These are phyloP conservation scores for Nigrograna mackinnonii DNA, from an alignment of 2,329 filamentous ascomycete species.

Conservation along the genomic window DNA sequence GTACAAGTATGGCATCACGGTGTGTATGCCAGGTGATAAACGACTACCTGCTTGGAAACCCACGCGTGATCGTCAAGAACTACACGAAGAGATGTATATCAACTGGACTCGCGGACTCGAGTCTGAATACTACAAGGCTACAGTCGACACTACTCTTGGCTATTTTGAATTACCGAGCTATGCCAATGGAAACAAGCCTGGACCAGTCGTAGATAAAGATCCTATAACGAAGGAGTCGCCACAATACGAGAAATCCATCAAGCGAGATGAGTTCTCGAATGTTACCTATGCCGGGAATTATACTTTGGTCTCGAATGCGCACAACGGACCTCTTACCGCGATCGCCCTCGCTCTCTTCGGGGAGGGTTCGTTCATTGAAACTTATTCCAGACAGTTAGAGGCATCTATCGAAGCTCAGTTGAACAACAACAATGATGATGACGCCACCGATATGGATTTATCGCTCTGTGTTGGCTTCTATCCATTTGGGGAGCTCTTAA, in stretches of 20 bases:
- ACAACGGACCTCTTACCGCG: conserved; percentile 8
- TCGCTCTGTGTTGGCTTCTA: conserved; percentile 1
- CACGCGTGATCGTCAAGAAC: conserved; percentile 14
- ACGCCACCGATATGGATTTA: neutral
- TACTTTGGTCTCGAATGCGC: neutral
- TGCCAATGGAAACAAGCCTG: conserved; percentile 7
- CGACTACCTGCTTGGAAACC: conserved; percentile 9
- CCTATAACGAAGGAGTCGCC: conserved; percentile 1
- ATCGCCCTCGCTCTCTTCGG: conserved; percentile 13
- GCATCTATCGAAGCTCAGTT: conserved; percentile 1
- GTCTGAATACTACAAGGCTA: conserved; percentile 3
- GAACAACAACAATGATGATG: neutral
- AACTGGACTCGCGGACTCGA: neutral
- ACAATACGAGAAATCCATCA: neutral
- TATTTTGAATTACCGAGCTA: conserved; percentile 15
- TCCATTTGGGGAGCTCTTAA: neutral
- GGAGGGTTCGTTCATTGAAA: conserved; percentile 8
- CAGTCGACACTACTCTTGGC: conserved; percentile 5
- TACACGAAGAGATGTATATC: conserved; percentile 10
- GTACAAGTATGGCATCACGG: conserved; percentile 1
- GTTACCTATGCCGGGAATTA: conserved; percentile 4
- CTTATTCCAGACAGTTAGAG: neutral
- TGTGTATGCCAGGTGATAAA: conserved; percentile 11
- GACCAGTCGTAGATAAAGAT: conserved; percentile 11
- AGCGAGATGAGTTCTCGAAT: neutral